Conservation (phyloP, 2,329 filamentous ascomycete genomes). For the Colletotrichum sp. region DNA sequence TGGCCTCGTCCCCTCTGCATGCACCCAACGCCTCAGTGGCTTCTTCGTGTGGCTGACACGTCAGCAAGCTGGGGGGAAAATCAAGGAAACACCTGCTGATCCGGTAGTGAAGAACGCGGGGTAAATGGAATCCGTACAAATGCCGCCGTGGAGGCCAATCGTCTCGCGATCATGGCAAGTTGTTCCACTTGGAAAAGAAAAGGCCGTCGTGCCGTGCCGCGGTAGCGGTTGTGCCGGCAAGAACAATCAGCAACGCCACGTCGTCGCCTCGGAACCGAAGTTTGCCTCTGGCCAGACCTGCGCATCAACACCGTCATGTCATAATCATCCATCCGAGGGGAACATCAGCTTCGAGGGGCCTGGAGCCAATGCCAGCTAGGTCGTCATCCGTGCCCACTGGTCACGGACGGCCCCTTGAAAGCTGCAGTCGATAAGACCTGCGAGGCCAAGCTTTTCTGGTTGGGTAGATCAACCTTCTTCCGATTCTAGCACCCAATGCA, state of each 20-base stretch:
- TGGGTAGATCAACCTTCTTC: not conserved
- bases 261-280: not conserved
- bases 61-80: not conserved
- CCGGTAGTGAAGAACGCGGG: slow-evolving; percentile 5
- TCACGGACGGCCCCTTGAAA: not conserved
- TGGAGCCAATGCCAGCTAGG: not conserved
- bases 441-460: slow-evolving; percentile 7
- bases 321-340: not conserved
- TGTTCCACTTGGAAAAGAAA: not conserved
- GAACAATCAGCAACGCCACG: not conserved
- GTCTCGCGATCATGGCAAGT: not conserved
- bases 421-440: not conserved
- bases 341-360: not conserved
- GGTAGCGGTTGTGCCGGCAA: not conserved
- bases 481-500: not conserved
- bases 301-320: not conserved
- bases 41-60: not conserved
- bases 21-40: not conserved
- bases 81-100: slow-evolving; percentile 1
- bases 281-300: not conserved
- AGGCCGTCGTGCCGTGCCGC: not conserved
- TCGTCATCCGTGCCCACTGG: not conserved
- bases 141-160: not conserved
- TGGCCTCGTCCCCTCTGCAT: not conserved
- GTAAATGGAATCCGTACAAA: not conserved